Base-by-base conservation (phyloP, 148 eudicot genomes). In the Camellia sinensis region DNA sequence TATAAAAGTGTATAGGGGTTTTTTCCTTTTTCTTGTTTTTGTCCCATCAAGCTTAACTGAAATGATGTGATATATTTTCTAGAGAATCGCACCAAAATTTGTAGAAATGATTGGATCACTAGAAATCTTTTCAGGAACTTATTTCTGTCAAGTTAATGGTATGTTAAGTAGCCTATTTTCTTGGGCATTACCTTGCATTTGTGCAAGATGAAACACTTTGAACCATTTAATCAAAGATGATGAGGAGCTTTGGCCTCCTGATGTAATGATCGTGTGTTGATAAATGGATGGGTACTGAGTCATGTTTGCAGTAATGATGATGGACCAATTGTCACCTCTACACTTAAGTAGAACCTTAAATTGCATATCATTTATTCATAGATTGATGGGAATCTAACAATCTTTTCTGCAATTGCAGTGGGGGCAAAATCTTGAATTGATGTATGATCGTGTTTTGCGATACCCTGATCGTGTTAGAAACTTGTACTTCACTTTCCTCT, bases 381-480 rank as follows among this genome's bases (percentile, higher is more conserved):
- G 7, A 63, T 77, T 37, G 11, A 59, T 8, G 3, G 68, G 45
- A 40, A 65, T 15, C 46, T 84, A 61, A 77, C 74, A 57, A 29
- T 74, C 60, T 13, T 79, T 81, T 73, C 60, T 80, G 21, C 70
- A 9, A 10, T 87, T 84, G 77, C 97, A 96, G 99, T 96, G 99
- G 99, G 99, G 98, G 68, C 85, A 81, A 79, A 96, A 96, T 86
- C 87, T 87, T 37, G 90, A 88, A 67, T 79, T 96, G 81, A 77
- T 93, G 90, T 82, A 93, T 80, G 92, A 96, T 82, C 95, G 99
- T 57, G 95, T 96, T 66, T 78, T 92, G 79, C 86, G 86, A 78
- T 88, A 92, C 81, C 95, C 97, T 57, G 99, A 96, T 54, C 98
- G 97, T 77, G 99, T 93, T 80, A 74, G 88, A 73, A 96, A 96